Percentiles rank a stretch among this genome's conserved stretches.
These are phyloP conservation scores for Cercospora brassicicola DNA, from an alignment of 2,329 filamentous ascomycete species.

Conservation along the genomic window DNA sequence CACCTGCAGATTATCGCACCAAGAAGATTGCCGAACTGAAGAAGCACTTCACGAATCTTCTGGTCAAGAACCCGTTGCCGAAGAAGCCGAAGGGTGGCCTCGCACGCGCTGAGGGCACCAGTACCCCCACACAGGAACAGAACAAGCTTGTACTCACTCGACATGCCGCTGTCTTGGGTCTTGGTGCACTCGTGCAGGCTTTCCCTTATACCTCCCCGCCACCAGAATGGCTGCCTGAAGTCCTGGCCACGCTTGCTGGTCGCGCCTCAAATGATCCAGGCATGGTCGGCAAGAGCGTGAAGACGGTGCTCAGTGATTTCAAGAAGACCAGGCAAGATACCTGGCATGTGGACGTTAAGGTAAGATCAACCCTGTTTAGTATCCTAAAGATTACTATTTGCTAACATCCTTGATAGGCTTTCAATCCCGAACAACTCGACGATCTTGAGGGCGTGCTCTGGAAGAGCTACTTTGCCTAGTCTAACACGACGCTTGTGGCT, in stretches of 20 bases:
- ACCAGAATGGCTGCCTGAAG: constrained; percentile 89
- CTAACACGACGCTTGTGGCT: neutral
- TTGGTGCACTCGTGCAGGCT: constrained; percentile 88
- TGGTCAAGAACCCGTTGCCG: constrained; percentile 84
- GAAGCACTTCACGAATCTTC: constrained; percentile 72
- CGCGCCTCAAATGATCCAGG: constrained; percentile 86
- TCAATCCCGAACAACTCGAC: constrained; percentile 88
- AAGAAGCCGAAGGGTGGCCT: constrained; percentile 56
- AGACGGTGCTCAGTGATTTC: constrained; percentile 91
- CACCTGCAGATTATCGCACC: constrained; percentile 74
- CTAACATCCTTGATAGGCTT: constrained; percentile 56
- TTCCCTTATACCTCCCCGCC: constrained; percentile 96
- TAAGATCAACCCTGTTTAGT: constrained; percentile 48
- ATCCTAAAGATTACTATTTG: neutral
- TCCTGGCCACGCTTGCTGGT: constrained; percentile 79
- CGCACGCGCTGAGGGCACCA: constrained; percentile 46
- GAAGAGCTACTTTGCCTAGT: constrained; percentile 97
- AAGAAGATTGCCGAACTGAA: constrained; percentile 75
- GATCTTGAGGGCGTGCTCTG: constrained; percentile 94
- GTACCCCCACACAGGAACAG: constrained; percentile 67
- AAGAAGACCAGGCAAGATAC: constrained; percentile 99
- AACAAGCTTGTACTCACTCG: constrained; percentile 77
- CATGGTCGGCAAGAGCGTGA: constrained; percentile 92
- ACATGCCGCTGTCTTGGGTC: constrained; percentile 86
- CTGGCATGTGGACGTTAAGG: constrained; percentile 97